These are phyloP conservation scores for Lasiodiplodia sp. DNA, from an alignment of 2,329 filamentous ascomycete species.

Conservation along the genomic window DNA sequence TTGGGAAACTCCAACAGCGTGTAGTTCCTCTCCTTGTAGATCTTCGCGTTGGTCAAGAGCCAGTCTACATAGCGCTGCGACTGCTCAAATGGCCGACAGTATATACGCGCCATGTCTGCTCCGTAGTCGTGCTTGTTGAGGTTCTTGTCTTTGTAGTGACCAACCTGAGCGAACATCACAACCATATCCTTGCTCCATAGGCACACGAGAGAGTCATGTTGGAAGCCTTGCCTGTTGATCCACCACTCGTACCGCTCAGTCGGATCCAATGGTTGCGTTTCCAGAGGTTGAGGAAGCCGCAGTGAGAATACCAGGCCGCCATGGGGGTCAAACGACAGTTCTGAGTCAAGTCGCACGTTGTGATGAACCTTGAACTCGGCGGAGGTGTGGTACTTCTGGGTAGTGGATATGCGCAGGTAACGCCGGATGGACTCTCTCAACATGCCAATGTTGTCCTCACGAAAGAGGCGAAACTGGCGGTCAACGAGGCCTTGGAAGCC, in stretches of 20 bases:
- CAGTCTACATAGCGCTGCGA: neutral
- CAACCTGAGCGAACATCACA: neutral
- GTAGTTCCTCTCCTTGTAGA: neutral
- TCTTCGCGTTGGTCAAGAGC: neutral
- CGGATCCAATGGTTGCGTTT: neutral
- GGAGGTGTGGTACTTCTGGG: neutral
- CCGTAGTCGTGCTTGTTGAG: neutral
- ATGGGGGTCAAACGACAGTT: neutral
- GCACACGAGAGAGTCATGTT: neutral
- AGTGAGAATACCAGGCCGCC: slow-evolving; percentile 2
- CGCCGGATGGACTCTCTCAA: neutral
- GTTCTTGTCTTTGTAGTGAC: neutral
- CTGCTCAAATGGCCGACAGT: neutral
- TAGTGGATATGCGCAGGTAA: neutral
- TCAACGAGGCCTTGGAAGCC: slow-evolving; percentile 56
- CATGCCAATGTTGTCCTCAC: slow-evolving; percentile 56
- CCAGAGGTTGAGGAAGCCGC: neutral
- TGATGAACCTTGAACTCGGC: neutral
- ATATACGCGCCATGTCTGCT: neutral
- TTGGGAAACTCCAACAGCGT: neutral
- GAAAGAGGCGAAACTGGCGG: slow-evolving; percentile 62
- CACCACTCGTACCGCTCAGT: neutral
- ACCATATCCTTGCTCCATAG: neutral
- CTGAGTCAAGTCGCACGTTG: neutral
- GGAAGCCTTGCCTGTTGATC: neutral